Conservation (phyloP, 306 rosid genomes). For the Quercus wislizeni region DNA sequence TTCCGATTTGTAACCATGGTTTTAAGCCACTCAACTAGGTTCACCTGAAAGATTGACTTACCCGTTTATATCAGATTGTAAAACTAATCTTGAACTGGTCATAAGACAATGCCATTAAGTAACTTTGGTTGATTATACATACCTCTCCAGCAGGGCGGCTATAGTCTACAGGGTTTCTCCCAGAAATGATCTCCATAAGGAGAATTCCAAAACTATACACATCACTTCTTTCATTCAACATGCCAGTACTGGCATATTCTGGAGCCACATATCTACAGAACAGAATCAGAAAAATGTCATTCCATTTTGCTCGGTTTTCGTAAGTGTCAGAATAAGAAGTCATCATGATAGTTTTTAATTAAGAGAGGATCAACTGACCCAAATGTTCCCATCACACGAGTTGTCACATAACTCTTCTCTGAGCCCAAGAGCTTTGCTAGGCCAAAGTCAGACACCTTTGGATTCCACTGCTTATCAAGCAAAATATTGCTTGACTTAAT, state of each 20-base stretch:
- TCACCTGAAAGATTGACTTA: conserved; percentile 42
- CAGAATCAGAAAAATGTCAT: neutral
- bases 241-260: conserved; percentile 67
- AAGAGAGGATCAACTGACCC: conserved; percentile 40
- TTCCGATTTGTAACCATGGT: conserved; percentile 58
- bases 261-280: conserved; percentile 61
- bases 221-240: conserved; percentile 67
- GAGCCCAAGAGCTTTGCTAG: conserved; percentile 63
- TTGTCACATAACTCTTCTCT: conserved; percentile 59
- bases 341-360: neutral
- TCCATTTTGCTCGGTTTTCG: neutral
- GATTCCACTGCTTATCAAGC: conserved; percentile 61
- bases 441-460: conserved; percentile 66
- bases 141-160: conserved; percentile 64
- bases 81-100: neutral
- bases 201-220: conserved; percentile 62
- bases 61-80: neutral
- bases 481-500: conserved; percentile 65
- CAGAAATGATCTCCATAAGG: conserved; percentile 60
- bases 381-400: conserved; percentile 70
- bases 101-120: neutral
- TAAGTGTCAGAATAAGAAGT: neutral
- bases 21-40: conserved; percentile 64
- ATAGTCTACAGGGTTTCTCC: conserved; percentile 64
- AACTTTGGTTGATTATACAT: neutral